Evolutionary conservation across 495 filamentous ascomycete genomes (phyloP), one percentile per base, ranked within the genome.

Genomic region (Penicillium daleae): DNA sequence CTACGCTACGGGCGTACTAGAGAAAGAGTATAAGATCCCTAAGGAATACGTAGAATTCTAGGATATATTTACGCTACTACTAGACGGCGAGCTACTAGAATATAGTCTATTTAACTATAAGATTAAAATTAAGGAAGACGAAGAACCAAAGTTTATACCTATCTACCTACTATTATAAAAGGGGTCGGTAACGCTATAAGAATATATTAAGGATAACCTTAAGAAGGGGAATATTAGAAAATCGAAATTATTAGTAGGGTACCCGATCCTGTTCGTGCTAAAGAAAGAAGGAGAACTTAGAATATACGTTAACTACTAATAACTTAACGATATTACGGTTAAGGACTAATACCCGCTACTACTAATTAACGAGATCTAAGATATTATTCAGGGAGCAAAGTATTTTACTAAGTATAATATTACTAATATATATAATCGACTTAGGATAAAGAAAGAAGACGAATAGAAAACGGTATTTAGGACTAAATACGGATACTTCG

Each of bases 381-480:
- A 67, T 56, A 44, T 37, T 17, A 53, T 76, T 12, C 33, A 48
- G 32, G 39, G 55, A 67, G 61, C 51, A 29, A 72, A 73, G 33
- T 68, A 37, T 5, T 74, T 64, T 56, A 65, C 35, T 15, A 73
- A 74, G 40, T 64, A 73, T 52, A 57, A 76, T 53, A 64, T 72
- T 31, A 63, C 37, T 37, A 58, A 65, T n/a, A 33, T 21, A 26
- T 69, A 64, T 59, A 39, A 71, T 49, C n/a, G 39, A 46, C 50
- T 70, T 22, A 13, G 22, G 37, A 69, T 67, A 19, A 59, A 61
- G 10, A 37, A 57, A 57, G 56, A 33, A 32, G 19, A 69, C 39
- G 39, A 69, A 62, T 68, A 42, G 50, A 63, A 64, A 65, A 70
- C 49, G 24, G 59, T 53, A 54, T 70, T 70, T 46, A 33, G 32